These are phyloP conservation scores for Leishmania martiniquensis DNA, from an alignment of 208 protist species.

Conservation along the genomic window DNA sequence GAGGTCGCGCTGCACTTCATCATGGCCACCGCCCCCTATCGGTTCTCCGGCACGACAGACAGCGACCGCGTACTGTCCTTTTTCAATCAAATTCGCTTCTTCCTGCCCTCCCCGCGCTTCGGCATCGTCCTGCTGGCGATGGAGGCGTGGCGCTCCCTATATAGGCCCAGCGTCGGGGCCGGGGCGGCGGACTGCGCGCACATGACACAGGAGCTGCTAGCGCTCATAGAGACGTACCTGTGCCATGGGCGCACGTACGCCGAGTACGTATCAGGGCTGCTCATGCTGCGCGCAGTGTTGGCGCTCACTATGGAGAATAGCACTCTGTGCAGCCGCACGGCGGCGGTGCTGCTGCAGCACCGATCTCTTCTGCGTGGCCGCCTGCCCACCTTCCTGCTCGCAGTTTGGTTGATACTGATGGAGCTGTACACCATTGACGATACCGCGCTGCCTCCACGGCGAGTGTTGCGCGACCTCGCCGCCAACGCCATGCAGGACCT, in stretches of 20 bases:
- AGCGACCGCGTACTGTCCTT: constrained; percentile 63
- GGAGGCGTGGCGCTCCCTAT: constrained; percentile 69
- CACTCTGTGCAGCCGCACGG: constrained; percentile 3
- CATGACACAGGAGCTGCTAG: constrained; percentile 57
- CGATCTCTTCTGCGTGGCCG: constrained; percentile 43
- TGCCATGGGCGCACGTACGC: constrained; percentile 44
- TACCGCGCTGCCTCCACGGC: constrained; percentile 23
- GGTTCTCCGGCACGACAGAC: constrained; percentile 33
- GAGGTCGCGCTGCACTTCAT: constrained; percentile 72
- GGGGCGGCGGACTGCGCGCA: constrained; percentile 49
- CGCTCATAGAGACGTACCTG: constrained; percentile 49
- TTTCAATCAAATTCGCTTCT: constrained; percentile 67
- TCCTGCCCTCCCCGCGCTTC: constrained; percentile 52
- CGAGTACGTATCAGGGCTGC: constrained; percentile 58
- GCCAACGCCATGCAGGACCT: constrained; percentile 59
- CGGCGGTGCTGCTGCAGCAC: constrained; percentile 40
- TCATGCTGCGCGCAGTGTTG: constrained; percentile 62
- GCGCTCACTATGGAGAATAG: constrained; percentile 42
- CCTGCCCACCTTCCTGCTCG: constrained; percentile 51
- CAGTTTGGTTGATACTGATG: constrained; percentile 55
- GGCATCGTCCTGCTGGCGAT: constrained; percentile 69
- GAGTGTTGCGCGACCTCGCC: constrained; percentile 55
- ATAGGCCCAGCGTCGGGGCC: constrained; percentile 44
- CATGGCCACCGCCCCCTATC: constrained; percentile 51
- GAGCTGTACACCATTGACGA: constrained; percentile 36